Conservation (phyloP, 192 early-diverging fungal species). For the Powellomyces hirtus region DNA sequence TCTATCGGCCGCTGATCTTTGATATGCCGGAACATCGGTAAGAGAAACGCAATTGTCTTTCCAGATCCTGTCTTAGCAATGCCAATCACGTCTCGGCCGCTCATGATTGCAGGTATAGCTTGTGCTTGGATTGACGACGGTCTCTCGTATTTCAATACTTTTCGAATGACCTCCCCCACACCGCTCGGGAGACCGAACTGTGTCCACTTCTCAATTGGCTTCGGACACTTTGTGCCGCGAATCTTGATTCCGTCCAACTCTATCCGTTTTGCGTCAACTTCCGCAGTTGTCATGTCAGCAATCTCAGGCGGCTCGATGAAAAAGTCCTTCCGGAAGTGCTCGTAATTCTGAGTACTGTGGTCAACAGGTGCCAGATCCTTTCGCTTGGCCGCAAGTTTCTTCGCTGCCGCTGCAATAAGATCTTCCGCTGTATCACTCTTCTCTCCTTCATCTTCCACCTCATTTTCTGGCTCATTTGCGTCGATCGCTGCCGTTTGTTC, state of each 20-base stretch:
- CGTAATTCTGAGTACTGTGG: slow-evolving; percentile 81
- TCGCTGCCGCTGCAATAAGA: slow-evolving; percentile 63
- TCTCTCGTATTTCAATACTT: slow-evolving; percentile 73
- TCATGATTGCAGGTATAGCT: slow-evolving; percentile 89
- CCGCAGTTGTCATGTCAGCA: slow-evolving; percentile 71
- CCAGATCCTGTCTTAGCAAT: slow-evolving; percentile 99
- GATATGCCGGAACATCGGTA: slow-evolving; percentile 96
- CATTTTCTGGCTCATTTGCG: slow-evolving; percentile 24
- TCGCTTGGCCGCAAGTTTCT: slow-evolving; percentile 72
- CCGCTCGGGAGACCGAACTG: slow-evolving; percentile 84
- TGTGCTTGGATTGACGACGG: slow-evolving; percentile 98
- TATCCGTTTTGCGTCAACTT: slow-evolving; percentile 78
- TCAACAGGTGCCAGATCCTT: slow-evolving; percentile 89
- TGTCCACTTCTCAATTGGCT: slow-evolving; percentile 92
- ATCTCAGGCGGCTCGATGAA: slow-evolving; percentile 94
- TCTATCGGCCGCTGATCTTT: slow-evolving; percentile 82
- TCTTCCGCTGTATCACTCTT: slow-evolving; percentile 31
- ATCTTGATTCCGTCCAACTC: slow-evolving; percentile 94
- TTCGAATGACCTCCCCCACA: slow-evolving; percentile 76
- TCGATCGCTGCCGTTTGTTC: background rate
- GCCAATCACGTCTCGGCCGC: slow-evolving; percentile 96
- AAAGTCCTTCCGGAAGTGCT: slow-evolving; percentile 88
- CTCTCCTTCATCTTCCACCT: slow-evolving; percentile 32
- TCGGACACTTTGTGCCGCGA: slow-evolving; percentile 85
- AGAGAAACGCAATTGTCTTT: slow-evolving; percentile 90